Conservation (phyloP, 345 rosid genomes). For the Psidium guajava region DNA sequence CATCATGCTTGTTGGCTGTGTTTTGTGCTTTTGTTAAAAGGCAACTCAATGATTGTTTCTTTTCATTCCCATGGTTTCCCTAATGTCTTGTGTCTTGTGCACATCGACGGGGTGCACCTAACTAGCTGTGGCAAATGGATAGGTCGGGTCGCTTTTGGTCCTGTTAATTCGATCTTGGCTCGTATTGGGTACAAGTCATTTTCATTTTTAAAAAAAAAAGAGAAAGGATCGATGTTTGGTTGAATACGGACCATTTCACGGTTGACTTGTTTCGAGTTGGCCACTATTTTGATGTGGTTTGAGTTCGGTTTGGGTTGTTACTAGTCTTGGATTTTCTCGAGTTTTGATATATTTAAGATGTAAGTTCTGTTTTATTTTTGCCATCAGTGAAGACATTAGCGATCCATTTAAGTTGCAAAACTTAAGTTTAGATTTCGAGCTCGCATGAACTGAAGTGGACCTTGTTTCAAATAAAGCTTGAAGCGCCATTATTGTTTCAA, state of each 20-base stretch:
- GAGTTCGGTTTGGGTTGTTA: background rate
- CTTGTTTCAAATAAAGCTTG: too few species aligned
- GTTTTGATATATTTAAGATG: background rate
- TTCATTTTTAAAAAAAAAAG: too few species aligned
- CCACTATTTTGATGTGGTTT: fast-evolving
- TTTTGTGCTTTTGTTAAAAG: background rate
- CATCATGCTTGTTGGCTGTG: background rate
- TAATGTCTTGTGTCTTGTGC: background rate
- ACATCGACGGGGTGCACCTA: background rate
- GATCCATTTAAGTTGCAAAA: background rate
- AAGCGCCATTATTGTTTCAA: too few species aligned
- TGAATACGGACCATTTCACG: background rate
- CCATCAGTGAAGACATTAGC: background rate
- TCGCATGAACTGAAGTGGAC: background rate
- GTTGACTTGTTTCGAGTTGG: background rate
- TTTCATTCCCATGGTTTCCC: background rate
- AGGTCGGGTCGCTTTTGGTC: background rate
- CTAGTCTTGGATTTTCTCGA: background rate
- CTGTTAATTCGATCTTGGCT: background rate
- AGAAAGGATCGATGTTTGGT: background rate
- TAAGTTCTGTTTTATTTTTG: background rate
- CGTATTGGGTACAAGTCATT: background rate
- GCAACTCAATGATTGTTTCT: background rate
- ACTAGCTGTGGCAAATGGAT: background rate
- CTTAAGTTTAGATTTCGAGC: background rate